Evolutionary conservation across 2,329 filamentous ascomycete genomes (phyloP).

Genomic region (Cladosporium phlei): DNA sequence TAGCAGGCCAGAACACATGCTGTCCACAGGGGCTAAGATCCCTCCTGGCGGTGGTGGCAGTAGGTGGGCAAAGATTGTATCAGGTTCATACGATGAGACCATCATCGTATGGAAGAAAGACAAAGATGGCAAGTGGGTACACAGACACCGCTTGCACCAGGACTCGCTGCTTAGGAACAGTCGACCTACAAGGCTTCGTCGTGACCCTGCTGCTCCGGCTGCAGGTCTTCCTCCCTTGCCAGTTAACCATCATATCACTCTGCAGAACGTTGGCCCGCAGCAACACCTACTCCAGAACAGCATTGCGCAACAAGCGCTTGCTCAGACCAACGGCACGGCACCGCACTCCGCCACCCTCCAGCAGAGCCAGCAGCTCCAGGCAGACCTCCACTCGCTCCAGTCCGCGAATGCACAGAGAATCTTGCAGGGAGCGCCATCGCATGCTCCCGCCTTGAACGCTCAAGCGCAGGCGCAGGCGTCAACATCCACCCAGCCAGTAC

Average conservation of each 20-base stretch:
- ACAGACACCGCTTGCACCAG: slow-evolving; percentile 55
- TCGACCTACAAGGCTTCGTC: slow-evolving; percentile 14
- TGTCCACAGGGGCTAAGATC: slow-evolving; percentile 76
- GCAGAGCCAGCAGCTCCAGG: slow-evolving; percentile 10
- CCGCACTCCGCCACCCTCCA: slow-evolving; percentile 13
- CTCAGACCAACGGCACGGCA: slow-evolving; percentile 18
- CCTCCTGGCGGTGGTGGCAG: slow-evolving; percentile 88
- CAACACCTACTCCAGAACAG: slow-evolving; percentile 17
- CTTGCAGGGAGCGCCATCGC: neutral
- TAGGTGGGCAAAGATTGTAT: slow-evolving; percentile 89
- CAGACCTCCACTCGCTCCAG: slow-evolving; percentile 10
- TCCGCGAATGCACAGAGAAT: slow-evolving; percentile 13
- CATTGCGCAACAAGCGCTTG: slow-evolving; percentile 17
- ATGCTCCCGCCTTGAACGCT: neutral
- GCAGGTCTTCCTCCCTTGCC: neutral
- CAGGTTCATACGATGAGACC: slow-evolving; percentile 91
- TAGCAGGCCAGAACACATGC: slow-evolving; percentile 67
- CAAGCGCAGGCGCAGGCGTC: slow-evolving; percentile 1
- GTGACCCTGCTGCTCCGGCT: neutral
- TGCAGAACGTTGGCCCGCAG: slow-evolving; percentile 15
- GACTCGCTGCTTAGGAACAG: slow-evolving; percentile 17
- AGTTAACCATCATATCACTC: slow-evolving; percentile 1
- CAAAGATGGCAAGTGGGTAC: slow-evolving; percentile 73
- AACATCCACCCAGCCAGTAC: neutral
- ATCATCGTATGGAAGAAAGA: slow-evolving; percentile 94